Evolutionary conservation across 148 eudicot species (phyloP).

Genomic region (Hydrangea macrophylla): DNA sequence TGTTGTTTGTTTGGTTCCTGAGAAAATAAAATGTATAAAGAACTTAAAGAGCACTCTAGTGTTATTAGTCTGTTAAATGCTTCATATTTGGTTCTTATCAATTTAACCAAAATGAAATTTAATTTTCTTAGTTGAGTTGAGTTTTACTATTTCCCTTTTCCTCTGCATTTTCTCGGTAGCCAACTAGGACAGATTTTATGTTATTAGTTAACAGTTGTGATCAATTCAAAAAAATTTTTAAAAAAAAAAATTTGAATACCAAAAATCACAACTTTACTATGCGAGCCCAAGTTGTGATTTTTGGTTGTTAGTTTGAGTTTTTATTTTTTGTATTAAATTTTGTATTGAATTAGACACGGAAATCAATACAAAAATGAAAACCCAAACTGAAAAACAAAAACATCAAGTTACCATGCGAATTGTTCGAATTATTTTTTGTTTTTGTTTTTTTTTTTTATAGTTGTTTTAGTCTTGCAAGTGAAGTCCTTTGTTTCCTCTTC

Average conservation of each 20-base stretch:
- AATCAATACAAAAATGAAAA: no score
- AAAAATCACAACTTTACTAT: no score
- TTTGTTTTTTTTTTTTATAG: not conserved
- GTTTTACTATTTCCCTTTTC: not conserved
- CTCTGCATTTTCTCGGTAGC: not conserved
- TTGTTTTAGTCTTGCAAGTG: not conserved
- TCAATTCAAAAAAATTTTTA: not conserved
- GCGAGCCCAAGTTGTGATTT: no score
- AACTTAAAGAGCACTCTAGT: not conserved
- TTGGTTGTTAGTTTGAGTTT: no score
- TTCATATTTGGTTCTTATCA: not conserved
- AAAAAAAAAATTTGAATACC: not conserved
- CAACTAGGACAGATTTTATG: not conserved
- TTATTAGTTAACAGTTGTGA: not conserved
- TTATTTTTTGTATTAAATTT: no score
- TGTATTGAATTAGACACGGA: no score
- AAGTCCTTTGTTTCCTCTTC: not conserved
- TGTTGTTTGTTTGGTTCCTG: not conserved
- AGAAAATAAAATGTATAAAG: not conserved
- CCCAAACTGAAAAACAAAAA: no score
- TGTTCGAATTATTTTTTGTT: no score
- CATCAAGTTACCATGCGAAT: no score
- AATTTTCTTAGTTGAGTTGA: not conserved
- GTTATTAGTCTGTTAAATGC: not conserved
- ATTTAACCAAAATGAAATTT: not conserved